Evolutionary conservation across 139 green algal genomes (phyloP).

Genomic region (Dunaliella sp.): DNA sequence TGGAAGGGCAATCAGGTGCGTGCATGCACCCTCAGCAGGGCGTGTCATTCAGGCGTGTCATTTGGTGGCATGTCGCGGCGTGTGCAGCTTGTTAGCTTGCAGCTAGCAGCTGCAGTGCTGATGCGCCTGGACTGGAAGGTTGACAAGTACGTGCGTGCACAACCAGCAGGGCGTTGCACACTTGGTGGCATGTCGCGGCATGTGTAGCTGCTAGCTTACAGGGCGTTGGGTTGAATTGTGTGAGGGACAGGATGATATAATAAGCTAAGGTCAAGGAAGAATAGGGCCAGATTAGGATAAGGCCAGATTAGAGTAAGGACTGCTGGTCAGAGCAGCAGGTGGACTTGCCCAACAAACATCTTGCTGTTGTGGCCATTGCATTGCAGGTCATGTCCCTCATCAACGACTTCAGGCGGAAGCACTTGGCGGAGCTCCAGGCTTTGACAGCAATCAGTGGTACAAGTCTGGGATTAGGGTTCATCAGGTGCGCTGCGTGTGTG

Average conservation of each 20-base stretch:
- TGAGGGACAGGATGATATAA: no score
- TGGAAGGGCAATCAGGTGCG: conserved; percentile 69
- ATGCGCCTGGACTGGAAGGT: no score
- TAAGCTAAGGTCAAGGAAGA: background rate
- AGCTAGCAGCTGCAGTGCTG: no score
- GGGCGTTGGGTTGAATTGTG: no score
- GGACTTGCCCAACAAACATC: background rate
- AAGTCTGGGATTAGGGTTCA: conserved; percentile 60
- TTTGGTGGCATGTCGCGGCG: no score
- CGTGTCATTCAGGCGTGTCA: no score
- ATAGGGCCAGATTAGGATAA: background rate
- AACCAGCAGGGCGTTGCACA: no score
- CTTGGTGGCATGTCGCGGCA: no score
- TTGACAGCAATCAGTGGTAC: conserved; percentile 32
- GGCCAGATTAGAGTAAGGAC: background rate
- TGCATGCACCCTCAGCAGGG: no score
- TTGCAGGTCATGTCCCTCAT: conserved; percentile 71
- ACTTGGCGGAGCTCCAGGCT: conserved; percentile 43
- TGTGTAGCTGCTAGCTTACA: no score
- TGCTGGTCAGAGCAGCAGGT: background rate
- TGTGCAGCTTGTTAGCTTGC: no score
- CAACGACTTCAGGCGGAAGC: conserved; percentile 54
- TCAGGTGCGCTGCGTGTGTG: conserved; percentile 4
- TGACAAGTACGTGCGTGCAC: no score
- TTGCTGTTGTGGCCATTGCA: background rate